Percentiles rank a stretch among this genome's conserved stretches.
These are phyloP conservation scores for Leishmania tarentolae DNA, from an alignment of 208 protist species.

Conservation along the genomic window DNA sequence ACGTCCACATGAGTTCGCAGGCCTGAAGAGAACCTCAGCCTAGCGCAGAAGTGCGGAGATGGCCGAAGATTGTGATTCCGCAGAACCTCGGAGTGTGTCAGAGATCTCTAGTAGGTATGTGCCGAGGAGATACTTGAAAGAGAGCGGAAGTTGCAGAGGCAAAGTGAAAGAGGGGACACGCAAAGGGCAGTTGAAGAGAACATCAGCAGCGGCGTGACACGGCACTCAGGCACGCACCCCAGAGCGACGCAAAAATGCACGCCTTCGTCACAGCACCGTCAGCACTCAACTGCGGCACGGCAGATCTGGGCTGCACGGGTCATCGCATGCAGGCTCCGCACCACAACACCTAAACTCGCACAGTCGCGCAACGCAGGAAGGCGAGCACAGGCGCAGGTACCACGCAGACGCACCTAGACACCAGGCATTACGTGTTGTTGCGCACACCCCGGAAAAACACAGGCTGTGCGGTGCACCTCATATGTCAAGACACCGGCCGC, in stretches of 20 bases:
- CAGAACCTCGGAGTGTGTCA: no score
- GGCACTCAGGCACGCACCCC: background rate
- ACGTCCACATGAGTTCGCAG: no score
- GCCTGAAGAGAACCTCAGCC: no score
- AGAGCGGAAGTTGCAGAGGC: background rate
- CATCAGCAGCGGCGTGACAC: background rate
- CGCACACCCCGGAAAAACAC: background rate
- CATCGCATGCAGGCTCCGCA: background rate
- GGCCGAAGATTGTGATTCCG: no score
- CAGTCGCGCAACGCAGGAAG: background rate
- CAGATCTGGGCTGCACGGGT: background rate
- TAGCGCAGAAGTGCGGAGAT: no score
- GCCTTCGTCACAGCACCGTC: background rate
- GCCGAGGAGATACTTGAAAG: no score
- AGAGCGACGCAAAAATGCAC: background rate
- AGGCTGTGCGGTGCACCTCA: background rate
- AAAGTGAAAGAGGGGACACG: background rate
- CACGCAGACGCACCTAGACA: background rate
- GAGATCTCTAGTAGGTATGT: accelerated
- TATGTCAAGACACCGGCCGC: background rate
- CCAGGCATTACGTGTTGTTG: background rate
- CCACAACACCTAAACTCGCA: background rate
- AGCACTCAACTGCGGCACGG: background rate
- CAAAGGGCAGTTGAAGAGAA: background rate
- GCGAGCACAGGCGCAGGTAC: background rate